These are phyloP conservation scores for Diaporthe ampelina DNA, from an alignment of 2,329 filamentous ascomycete genomes.

Conservation along the genomic window DNA sequence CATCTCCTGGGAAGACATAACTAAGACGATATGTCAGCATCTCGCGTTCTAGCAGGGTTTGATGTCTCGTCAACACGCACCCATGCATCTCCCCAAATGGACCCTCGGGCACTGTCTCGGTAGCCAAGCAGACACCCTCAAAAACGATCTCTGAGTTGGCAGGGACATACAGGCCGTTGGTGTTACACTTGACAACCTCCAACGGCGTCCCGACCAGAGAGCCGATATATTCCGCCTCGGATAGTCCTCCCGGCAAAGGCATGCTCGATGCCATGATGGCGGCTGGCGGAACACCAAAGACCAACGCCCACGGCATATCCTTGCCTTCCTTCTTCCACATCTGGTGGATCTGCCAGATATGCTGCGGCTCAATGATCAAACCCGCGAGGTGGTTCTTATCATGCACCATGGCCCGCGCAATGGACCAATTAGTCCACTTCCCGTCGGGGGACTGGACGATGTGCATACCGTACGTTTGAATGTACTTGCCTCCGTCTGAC, in stretches of 20 bases:
- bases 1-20: conserved; percentile 57
- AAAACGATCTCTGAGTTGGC: conserved; percentile 65
- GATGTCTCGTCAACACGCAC: neutral
- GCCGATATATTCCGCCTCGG: conserved; percentile 63
- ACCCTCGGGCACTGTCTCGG: conserved; percentile 59
- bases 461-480: conserved; percentile 65
- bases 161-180: conserved; percentile 62
- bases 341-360: conserved; percentile 61
- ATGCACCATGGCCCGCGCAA: conserved; percentile 61
- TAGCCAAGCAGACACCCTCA: conserved; percentile 62
- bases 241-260: conserved; percentile 63
- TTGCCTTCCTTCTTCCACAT: conserved; percentile 60
- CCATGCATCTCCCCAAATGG: conserved; percentile 65
- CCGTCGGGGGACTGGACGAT: conserved; percentile 60
- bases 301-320: conserved; percentile 62
- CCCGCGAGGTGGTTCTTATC: conserved; percentile 57
- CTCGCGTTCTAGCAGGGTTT: neutral
- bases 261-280: conserved; percentile 63
- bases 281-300: conserved; percentile 63
- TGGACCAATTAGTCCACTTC: conserved; percentile 63
- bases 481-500: conserved; percentile 62
- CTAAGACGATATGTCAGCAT: neutral
- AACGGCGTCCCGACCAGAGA: conserved; percentile 59
- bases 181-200: conserved; percentile 66
- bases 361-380: conserved; percentile 60